Percentiles rank a stretch among this genome's conserved stretches.
These are phyloP conservation scores for Colletotrichum simmondsii DNA, from an alignment of 2,329 filamentous ascomycete species.

Conservation along the genomic window DNA sequence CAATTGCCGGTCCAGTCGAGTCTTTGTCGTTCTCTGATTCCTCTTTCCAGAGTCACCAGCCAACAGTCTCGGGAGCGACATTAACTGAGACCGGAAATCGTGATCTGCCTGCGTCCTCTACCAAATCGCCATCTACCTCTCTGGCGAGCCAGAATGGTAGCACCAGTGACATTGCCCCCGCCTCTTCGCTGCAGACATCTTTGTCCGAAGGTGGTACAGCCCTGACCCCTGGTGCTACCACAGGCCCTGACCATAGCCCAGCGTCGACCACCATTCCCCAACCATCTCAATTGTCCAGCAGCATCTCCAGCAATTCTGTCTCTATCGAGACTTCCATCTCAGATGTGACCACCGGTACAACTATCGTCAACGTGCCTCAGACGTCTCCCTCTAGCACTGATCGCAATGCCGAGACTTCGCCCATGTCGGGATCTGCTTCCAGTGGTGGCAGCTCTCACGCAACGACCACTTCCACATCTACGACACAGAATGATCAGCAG, in stretches of 20 bases:
- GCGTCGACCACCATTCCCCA: background rate
- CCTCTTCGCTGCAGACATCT: background rate
- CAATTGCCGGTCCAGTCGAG: background rate
- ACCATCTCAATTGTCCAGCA: background rate
- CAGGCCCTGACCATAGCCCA: background rate
- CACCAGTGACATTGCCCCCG: too few species aligned
- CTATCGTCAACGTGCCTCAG: background rate
- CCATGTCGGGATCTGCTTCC: background rate
- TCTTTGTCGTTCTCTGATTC: background rate
- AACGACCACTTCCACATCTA: background rate
- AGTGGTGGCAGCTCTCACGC: background rate
- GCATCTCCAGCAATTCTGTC: background rate
- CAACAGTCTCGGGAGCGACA: background rate
- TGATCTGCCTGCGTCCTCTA: background rate
- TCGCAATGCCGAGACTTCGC: background rate
- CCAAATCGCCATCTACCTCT: background rate
- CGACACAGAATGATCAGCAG: too few species aligned
- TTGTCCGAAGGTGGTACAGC: background rate
- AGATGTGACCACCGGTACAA: too few species aligned
- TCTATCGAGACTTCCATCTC: too few species aligned
- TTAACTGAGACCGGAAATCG: background rate
- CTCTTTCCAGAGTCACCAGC: background rate
- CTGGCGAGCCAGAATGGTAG: background rate
- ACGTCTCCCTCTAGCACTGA: background rate
- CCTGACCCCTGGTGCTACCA: constrained; percentile 1